Evolutionary conservation across 1,139 yeast species (phyloP).

Genomic region (Hyphopichia khmerensis): DNA sequence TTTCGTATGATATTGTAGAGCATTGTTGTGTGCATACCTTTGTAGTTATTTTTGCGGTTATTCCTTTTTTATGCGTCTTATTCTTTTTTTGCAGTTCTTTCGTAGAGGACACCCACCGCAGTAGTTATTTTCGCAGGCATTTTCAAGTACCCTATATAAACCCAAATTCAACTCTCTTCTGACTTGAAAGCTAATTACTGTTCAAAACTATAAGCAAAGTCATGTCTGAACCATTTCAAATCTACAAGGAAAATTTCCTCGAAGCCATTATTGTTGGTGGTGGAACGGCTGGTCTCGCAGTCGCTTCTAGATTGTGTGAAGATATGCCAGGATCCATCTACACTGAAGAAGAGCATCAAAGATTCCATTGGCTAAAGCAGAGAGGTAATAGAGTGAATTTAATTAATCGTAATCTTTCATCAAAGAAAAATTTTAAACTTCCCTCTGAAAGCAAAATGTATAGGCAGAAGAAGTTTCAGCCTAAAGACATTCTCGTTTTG

Average conservation of each 20-base stretch:
- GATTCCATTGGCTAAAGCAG: constrained; percentile 40
- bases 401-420: constrained; percentile 15
- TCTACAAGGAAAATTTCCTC: constrained; percentile 19
- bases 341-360: constrained; percentile 43
- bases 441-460: constrained; percentile 11
- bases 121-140: background rate
- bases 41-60: constrained; percentile 1
- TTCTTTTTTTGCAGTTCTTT: background rate
- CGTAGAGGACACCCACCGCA: background rate
- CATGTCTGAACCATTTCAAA: background rate
- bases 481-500: constrained; percentile 31
- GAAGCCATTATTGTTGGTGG: constrained; percentile 40
- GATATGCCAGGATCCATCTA: constrained; percentile 36
- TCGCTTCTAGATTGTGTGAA: constrained; percentile 37
- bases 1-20: no score
- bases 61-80: no score
- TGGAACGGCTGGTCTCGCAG: constrained; percentile 42
- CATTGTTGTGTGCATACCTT: background rate
- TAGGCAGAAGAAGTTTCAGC: constrained; percentile 15
- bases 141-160: background rate
- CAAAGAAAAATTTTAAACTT: constrained; percentile 16
- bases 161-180: background rate
- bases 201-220: no score
- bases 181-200: no score
- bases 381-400: constrained; percentile 29